Percentiles rank a stretch among this genome's conserved stretches.
These are phyloP conservation scores for Solanum hybrid DNA, from an alignment of 305 asterid genomes.

Conservation along the genomic window DNA sequence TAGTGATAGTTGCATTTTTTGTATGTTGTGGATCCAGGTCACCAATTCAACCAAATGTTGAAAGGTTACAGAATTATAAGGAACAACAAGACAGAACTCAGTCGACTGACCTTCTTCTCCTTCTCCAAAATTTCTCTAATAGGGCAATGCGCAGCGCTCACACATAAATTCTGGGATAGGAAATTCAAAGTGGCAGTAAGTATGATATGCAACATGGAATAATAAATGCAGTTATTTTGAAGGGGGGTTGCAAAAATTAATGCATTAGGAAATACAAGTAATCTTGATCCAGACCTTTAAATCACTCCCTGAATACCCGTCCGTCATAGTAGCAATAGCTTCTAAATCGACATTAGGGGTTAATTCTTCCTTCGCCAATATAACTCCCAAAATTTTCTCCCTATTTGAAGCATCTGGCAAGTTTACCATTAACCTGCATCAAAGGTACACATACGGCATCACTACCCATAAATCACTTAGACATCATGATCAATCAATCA, in stretches of 20 bases:
- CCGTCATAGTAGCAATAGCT: conserved; percentile 78
- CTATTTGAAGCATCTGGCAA: conserved; percentile 72
- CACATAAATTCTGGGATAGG: conserved; percentile 67
- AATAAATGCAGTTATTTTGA: background rate
- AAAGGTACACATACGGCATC: conserved; percentile 1
- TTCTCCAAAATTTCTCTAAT: conserved; percentile 78
- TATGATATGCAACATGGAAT: background rate
- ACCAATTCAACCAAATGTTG: background rate
- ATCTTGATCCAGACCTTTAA: conserved; percentile 49
- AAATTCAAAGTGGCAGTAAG: background rate
- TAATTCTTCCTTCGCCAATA: conserved; percentile 68
- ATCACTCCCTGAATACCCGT: conserved; percentile 90
- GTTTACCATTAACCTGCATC: conserved; percentile 80
- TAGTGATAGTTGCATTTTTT: background rate
- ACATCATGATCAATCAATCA: background rate
- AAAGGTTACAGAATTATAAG: background rate
- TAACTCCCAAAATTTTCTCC: conserved; percentile 57
- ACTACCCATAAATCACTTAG: background rate
- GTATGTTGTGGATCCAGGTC: background rate
- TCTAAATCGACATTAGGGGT: conserved; percentile 53
- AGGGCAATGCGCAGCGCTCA: conserved; percentile 89
- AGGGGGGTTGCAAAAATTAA: background rate
- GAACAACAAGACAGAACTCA: conserved; percentile 2
- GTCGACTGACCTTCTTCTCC: conserved; percentile 57
- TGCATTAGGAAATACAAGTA: background rate